A percentile compares a stretch with the other conserved stretches of the same genome.
Conservation (phyloP, 2,329 filamentous ascomycete species). For the Eutypa lata region DNA sequence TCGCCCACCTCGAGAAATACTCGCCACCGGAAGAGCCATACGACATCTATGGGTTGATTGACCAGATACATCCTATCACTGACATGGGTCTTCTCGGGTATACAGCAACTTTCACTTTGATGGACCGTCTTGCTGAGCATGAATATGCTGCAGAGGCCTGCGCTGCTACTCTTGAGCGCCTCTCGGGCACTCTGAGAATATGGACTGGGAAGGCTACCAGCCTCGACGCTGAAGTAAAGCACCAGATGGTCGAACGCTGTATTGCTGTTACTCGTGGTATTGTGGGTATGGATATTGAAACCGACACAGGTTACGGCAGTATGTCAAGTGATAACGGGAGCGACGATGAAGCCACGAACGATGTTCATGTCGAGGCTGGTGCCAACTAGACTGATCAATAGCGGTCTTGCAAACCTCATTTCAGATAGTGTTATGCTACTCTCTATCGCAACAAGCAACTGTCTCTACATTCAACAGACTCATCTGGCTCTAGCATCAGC, state of each 20-base stretch:
- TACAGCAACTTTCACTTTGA: conserved; percentile 55
- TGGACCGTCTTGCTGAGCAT: conserved; percentile 50
- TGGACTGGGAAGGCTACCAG: conserved; percentile 57
- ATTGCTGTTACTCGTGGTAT: conserved; percentile 53
- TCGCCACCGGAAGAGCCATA: conserved; percentile 41
- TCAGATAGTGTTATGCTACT: too few species aligned
- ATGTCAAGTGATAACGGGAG: conserved; percentile 43
- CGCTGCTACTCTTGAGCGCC: conserved; percentile 48
- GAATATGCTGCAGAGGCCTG: conserved; percentile 45
- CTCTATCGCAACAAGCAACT: too few species aligned
- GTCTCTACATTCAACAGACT: too few species aligned
- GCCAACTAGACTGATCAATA: neutral
- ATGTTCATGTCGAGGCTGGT: neutral
- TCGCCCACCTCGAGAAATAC: conserved; percentile 52
- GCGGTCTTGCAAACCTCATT: too few species aligned
- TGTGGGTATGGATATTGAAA: conserved; percentile 58
- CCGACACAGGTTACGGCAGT: conserved; percentile 53
- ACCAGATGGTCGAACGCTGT: conserved; percentile 53
- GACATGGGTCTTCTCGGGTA: conserved; percentile 57
- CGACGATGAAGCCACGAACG: conserved; percentile 1
- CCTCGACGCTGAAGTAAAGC: conserved; percentile 49
- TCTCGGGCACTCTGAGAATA: conserved; percentile 56
- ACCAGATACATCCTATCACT: conserved; percentile 37
- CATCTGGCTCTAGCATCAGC: too few species aligned
- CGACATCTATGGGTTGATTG: conserved; percentile 47